Conservation (phyloP, 768 basidiomycete genomes). For the Tephrocybe sp. region DNA sequence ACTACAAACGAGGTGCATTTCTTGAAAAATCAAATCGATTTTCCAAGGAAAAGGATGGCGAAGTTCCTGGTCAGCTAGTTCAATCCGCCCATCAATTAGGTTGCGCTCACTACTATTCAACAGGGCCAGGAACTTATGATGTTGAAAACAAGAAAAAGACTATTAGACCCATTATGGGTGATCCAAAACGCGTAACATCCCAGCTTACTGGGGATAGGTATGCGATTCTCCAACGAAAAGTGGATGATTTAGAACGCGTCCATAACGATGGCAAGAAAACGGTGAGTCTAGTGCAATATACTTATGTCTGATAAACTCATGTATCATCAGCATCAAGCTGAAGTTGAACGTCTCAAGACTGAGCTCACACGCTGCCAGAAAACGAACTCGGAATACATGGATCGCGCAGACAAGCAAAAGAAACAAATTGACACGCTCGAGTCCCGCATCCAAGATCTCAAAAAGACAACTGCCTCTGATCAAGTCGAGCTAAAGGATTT, state of each 20-base stretch:
- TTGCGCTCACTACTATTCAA: not conserved
- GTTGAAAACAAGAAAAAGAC: slow-evolving; percentile 20
- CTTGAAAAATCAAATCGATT: slow-evolving; percentile 57
- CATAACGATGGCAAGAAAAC: slow-evolving; percentile 64
- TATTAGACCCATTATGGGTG: slow-evolving; percentile 23
- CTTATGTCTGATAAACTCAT: not conserved
- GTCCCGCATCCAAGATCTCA: slow-evolving; percentile 58
- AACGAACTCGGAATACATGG: slow-evolving; percentile 43
- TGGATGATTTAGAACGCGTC: slow-evolving; percentile 61
- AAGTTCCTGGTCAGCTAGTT: slow-evolving; percentile 36
- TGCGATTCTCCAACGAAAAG: slow-evolving; percentile 53
- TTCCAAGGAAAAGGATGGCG: slow-evolving; percentile 36
- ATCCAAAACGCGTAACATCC: slow-evolving; percentile 14
- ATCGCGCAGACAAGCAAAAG: slow-evolving; percentile 58
- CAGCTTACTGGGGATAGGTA: slow-evolving; percentile 43
- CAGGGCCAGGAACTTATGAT: slow-evolving; percentile 34
- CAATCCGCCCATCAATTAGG: not conserved
- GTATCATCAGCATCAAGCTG: slow-evolving; percentile 49
- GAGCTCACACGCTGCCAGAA: slow-evolving; percentile 53
- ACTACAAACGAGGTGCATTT: slow-evolving; percentile 57
- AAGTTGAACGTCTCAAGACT: slow-evolving; percentile 55
- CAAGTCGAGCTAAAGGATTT: slow-evolving; percentile 65
- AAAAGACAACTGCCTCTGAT: slow-evolving; percentile 43
- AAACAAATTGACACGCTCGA: slow-evolving; percentile 60
- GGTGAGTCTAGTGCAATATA: slow-evolving; percentile 34